Evolutionary conservation across 1,284 basidiomycete species (phyloP).

Genomic region (Testicularia cyperi): DNA sequence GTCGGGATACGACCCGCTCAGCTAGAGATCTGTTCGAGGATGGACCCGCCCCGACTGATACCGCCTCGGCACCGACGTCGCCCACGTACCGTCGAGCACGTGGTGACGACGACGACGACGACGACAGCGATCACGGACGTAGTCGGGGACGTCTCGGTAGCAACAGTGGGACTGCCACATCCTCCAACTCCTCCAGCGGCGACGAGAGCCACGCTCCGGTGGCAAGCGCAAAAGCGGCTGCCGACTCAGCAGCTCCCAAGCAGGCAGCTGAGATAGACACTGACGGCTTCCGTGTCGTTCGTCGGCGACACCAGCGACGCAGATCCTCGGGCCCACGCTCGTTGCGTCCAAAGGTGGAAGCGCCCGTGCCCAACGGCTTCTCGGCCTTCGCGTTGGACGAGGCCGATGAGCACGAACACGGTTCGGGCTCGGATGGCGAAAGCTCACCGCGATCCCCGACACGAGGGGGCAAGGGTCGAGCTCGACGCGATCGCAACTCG

Average conservation of each 20-base stretch:
- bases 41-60: conserved; percentile 18
- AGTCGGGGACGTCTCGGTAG: no score
- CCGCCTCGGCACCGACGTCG: conserved; percentile 31
- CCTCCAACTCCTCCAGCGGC: conserved; percentile 10
- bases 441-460: conserved; percentile 9
- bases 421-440: conserved; percentile 16
- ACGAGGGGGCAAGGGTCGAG: conserved; percentile 1
- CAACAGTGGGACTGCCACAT: no score
- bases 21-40: conserved; percentile 6
- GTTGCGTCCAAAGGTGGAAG: conserved; percentile 45
- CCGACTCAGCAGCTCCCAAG: neutral
- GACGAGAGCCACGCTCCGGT: conserved; percentile 8
- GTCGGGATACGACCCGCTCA: no score
- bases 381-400: conserved; percentile 36
- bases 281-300: conserved; percentile 35
- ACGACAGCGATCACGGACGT: no score
- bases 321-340: conserved; percentile 20
- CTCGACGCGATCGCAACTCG: conserved; percentile 9
- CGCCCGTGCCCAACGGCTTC: conserved; percentile 37
- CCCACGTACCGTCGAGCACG: conserved; percentile 20
- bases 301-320: conserved; percentile 19
- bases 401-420: conserved; percentile 1
- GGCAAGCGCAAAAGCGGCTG: neutral
- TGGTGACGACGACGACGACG: no score
- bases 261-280: conserved; percentile 10